These are phyloP conservation scores for Trypanosoma vivax DNA, from an alignment of 208 protist genomes.

Conservation along the genomic window DNA sequence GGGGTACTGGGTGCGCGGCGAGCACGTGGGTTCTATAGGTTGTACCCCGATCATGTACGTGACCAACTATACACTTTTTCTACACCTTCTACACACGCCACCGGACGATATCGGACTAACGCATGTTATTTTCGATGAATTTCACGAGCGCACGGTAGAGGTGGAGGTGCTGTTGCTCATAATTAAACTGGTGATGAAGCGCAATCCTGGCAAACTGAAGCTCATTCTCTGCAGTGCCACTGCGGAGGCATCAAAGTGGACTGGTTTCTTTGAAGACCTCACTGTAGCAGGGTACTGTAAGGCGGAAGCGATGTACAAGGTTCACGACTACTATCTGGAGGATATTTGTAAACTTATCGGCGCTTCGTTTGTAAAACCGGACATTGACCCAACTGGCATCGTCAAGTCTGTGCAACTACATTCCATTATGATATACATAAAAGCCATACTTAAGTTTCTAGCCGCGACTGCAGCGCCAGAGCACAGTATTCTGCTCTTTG, in stretches of 20 bases:
- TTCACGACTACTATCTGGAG: conserved; percentile 77
- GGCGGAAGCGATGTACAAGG: conserved; percentile 49
- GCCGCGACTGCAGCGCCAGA: conserved; percentile 35
- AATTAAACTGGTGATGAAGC: conserved; percentile 72
- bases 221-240: conserved; percentile 89
- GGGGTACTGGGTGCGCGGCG: conserved; percentile 79
- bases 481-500: conserved; percentile 91
- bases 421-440: conserved; percentile 47
- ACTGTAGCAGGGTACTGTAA: conserved; percentile 60
- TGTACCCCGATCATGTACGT: conserved; percentile 80
- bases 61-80: conserved; percentile 83
- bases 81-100: conserved; percentile 56
- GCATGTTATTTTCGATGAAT: conserved; percentile 92
- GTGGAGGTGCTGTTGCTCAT: conserved; percentile 87
- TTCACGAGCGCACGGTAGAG: conserved; percentile 93
- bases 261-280: conserved; percentile 67
- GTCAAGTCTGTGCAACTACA: conserved; percentile 58
- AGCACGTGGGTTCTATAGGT: conserved; percentile 60
- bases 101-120: conserved; percentile 59
- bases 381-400: conserved; percentile 22
- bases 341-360: conserved; percentile 61
- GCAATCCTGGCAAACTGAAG: conserved; percentile 58
- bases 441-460: conserved; percentile 57
- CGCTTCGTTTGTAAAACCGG: conserved; percentile 26
- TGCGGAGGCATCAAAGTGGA: conserved; percentile 73